Conservation (phyloP, 495 filamentous ascomycete genomes). For the Elasticomyces elasticus region DNA sequence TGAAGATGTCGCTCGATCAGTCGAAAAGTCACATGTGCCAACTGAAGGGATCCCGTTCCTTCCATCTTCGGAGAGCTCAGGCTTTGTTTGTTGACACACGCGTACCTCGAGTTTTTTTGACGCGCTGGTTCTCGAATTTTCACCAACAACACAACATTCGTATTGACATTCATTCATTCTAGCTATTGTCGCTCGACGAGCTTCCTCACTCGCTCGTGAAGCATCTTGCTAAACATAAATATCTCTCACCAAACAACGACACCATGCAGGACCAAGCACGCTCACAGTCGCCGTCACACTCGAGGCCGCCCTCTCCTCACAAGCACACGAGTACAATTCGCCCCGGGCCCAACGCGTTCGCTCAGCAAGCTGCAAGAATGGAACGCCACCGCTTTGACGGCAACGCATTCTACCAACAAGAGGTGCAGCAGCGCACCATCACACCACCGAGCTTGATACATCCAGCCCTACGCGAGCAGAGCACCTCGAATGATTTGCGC, state of each 20-base stretch:
- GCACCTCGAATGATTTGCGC: not conserved
- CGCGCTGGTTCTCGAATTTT: not conserved
- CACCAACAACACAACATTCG: not conserved
- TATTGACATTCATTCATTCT: too few species aligned
- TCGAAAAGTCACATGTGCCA: not conserved
- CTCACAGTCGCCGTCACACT: not conserved
- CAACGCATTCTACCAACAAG: slow-evolving; percentile 25
- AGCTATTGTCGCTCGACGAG: not conserved
- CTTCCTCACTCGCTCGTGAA: not conserved
- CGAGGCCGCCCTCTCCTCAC: not conserved
- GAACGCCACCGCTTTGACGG: slow-evolving; percentile 15
- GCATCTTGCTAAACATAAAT: not conserved
- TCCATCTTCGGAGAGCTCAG: not conserved
- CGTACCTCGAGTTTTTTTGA: not conserved
- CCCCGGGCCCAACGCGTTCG: slow-evolving; percentile 22
- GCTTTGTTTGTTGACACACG: slow-evolving; percentile 13
- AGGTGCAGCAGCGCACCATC: slow-evolving; percentile 10
- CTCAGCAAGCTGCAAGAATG: slow-evolving; percentile 11
- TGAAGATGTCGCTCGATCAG: not conserved
- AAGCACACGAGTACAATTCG: not conserved
- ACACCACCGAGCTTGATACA: slow-evolving; percentile 9
- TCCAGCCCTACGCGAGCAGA: slow-evolving; percentile 5
- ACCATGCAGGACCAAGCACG: not conserved
- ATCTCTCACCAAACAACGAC: not conserved
- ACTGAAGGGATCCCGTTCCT: slow-evolving; percentile 4